These are phyloP conservation scores for Deuterostichococcus epilithicus DNA, from an alignment of 139 green algal species.

Conservation along the genomic window DNA sequence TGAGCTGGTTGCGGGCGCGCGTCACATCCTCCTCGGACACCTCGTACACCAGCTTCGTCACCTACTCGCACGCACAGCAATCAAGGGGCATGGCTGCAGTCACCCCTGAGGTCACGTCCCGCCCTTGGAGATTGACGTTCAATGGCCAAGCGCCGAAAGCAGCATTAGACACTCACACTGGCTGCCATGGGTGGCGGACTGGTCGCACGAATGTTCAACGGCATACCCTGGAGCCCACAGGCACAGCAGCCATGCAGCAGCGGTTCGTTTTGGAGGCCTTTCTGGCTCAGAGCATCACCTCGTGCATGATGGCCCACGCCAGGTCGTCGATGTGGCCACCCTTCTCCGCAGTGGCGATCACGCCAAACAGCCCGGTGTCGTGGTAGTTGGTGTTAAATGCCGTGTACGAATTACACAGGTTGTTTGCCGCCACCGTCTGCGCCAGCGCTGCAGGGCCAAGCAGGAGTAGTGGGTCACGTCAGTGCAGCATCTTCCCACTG, in stretches of 20 bases:
- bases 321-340: constrained; percentile 53
- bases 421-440: constrained; percentile 79
- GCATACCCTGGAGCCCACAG: no score
- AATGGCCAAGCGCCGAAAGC: no score
- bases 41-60: constrained; percentile 87
- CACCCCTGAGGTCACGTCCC: no score
- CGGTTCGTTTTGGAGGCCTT: no score
- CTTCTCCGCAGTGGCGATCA: constrained; percentile 78
- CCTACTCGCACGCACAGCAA: no score
- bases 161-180: no score
- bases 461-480: constrained; percentile 4
- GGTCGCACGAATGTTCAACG: no score
- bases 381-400: constrained; percentile 79
- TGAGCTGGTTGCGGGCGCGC: constrained; percentile 93
- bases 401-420: constrained; percentile 86
- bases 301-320: constrained; percentile 58
- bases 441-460: constrained; percentile 56
- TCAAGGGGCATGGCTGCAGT: no score
- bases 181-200: no score
- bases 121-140: no score
- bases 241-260: no score
- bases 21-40: constrained; percentile 80
- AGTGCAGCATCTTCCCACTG: constrained; percentile 18
- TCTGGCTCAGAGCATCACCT: no score
- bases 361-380: constrained; percentile 95